Evolutionary conservation across 768 basidiomycete genomes (phyloP).

Genomic region (Trametes cinnabarina): DNA sequence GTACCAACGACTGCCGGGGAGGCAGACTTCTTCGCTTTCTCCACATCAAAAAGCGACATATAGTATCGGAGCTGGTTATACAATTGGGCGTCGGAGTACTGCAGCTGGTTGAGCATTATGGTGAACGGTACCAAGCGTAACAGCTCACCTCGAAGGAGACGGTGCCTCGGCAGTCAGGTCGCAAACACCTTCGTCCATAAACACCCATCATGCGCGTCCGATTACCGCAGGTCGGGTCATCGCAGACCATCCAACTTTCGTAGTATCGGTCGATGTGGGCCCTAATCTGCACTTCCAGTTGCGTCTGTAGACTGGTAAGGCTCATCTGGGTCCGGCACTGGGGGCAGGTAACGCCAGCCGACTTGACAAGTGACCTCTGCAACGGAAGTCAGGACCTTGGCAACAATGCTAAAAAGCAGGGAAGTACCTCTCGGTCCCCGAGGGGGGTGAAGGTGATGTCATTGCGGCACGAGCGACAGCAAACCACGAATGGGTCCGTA

Average conservation of each 20-base stretch:
- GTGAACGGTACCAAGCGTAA: not conserved
- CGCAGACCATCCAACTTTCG: conserved; percentile 84
- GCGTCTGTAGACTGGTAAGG: conserved; percentile 66
- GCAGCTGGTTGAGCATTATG: conserved; percentile 11
- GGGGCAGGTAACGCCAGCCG: conserved; percentile 68
- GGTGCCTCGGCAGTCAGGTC: conserved; percentile 62
- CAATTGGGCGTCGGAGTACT: conserved; percentile 83
- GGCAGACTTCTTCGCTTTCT: conserved; percentile 55
- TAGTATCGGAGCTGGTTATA: conserved; percentile 92
- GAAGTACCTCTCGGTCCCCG: conserved; percentile 54
- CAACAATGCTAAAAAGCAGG: not conserved
- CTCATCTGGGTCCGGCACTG: conserved; percentile 56
- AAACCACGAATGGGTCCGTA: conserved; percentile 64
- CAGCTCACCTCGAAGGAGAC: conserved; percentile 74
- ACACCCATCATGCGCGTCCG: conserved; percentile 94
- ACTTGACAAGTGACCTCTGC: conserved; percentile 65
- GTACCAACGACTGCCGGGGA: conserved; percentile 42
- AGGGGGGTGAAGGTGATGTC: conserved; percentile 58
- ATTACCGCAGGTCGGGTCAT: conserved; percentile 79
- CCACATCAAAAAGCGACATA: conserved; percentile 69
- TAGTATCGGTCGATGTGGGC: conserved; percentile 78
- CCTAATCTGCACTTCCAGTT: conserved; percentile 86
- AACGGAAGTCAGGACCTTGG: not conserved
- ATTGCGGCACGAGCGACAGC: conserved; percentile 73
- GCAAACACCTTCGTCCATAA: conserved; percentile 80